Evolutionary conservation across 768 basidiomycete genomes (phyloP), one percentile per base, ranked within the genome.

Genomic region (Psilocybe subaeruginosa): DNA sequence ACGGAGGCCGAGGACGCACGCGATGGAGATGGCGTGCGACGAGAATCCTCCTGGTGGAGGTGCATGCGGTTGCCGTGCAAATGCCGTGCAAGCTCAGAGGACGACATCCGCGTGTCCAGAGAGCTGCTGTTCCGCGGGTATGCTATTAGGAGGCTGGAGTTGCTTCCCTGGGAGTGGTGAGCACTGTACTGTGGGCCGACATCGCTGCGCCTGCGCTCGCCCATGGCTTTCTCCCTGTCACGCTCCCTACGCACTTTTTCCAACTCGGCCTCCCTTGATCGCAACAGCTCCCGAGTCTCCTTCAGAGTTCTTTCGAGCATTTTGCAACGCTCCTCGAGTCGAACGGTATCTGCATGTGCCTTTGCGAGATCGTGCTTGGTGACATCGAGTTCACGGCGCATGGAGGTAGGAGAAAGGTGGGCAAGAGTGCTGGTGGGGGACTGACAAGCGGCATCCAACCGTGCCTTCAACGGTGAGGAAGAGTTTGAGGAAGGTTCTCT

Each of bases 281-380:
- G 81, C 65, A 91, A 71, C 51, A 85, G 64, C 11, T 90, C 88
- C 53, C 83, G 79, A 51, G 87, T 85, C 65, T 91, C 89, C 66
- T 79, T 83, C 60, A 92, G 74, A 16, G 85, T 80, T 66, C 77
- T 82, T 67, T 92, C 90, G 52, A 91, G 78, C 69, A 79, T 72
- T 71, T 78, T 83, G 73, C 84, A 88, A 14, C 84, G 81, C 63
- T 91, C 90, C 56, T 88, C 82, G 35, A 88, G 74, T 50, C 81
- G 83, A 30, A 80, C 72, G 19, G 84, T 77, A 53, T 89, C 85
- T 58, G 77, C 73, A 63, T 82, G 81, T 11, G 85, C 79, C 60
- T 81, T 82, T 53, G 82, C 77, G 37, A 87, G 79, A 59, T 87
- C 84, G 62, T 79, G 75, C 70, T 82, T 85, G 51, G 82, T 77